These are phyloP conservation scores for Hygrophila difformis DNA, from an alignment of 257 asterid species.

Conservation along the genomic window DNA sequence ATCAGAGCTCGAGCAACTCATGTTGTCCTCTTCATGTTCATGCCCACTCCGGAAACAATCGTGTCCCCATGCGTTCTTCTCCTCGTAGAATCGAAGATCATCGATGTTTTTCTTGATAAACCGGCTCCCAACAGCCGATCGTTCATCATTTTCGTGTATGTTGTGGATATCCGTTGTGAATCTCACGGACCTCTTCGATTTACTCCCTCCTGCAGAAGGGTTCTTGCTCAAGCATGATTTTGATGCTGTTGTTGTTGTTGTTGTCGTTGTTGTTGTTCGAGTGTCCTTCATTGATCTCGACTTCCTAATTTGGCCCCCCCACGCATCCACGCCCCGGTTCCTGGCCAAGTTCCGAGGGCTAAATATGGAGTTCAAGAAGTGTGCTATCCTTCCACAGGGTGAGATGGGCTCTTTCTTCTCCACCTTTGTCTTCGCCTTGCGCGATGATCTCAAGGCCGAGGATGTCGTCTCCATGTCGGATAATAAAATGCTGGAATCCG, in stretches of 20 bases:
- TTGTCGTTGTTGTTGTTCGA: too few species aligned
- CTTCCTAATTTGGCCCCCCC: conserved; percentile 50
- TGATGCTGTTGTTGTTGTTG: conserved; percentile 26
- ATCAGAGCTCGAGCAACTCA: conserved; percentile 76
- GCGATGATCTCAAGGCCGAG: conserved; percentile 19
- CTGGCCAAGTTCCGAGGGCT: conserved; percentile 44
- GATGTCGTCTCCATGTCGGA: conserved; percentile 56
- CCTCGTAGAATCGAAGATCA: conserved; percentile 27
- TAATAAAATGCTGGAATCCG: conserved; percentile 46
- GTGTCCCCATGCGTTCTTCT: conserved; percentile 21
- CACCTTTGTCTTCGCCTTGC: conserved; percentile 9
- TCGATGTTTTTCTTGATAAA: conserved; percentile 39
- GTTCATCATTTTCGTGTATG: conserved; percentile 19
- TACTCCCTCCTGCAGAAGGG: conserved; percentile 32
- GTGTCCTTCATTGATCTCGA: conserved; percentile 61
- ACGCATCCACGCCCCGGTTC: conserved; percentile 29
- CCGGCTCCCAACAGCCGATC: conserved; percentile 32
- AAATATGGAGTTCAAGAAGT: conserved; percentile 54
- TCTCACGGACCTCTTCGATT: conserved; percentile 61
- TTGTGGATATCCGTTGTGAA: conserved; percentile 31
- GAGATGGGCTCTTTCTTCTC: conserved; percentile 36
- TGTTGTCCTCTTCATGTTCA: conserved; percentile 23
- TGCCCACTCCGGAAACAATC: conserved; percentile 25
- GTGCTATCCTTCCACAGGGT: conserved; percentile 43
- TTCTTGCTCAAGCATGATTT: conserved; percentile 47